Percentiles rank a stretch among this genome's conserved stretches.
These are phyloP conservation scores for Strobilomyces echinocephalus DNA, from an alignment of 768 basidiomycete genomes.

Conservation along the genomic window DNA sequence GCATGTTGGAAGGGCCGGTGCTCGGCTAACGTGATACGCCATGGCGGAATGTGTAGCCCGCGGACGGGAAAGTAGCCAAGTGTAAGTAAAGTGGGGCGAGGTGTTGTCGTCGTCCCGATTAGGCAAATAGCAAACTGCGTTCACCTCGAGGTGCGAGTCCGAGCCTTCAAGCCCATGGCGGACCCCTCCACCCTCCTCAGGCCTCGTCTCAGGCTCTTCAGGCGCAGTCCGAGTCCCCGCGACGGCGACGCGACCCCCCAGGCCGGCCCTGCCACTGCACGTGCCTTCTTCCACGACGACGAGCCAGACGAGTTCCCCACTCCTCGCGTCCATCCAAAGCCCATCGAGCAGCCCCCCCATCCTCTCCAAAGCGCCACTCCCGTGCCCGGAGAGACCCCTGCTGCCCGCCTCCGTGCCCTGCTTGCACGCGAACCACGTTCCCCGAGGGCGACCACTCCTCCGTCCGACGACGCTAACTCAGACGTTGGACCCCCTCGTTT, in stretches of 20 bases:
- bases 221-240: conserved; percentile 9
- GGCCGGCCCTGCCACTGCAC: background rate
- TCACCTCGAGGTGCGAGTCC: conserved; percentile 8
- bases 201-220: conserved; percentile 11
- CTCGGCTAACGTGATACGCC: conserved; percentile 8
- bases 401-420: conserved; percentile 60
- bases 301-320: conserved; percentile 29
- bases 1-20: background rate
- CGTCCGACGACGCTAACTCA: conserved; percentile 27
- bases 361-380: background rate
- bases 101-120: conserved; percentile 5
- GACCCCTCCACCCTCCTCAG: background rate
- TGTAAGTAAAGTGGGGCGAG: background rate
- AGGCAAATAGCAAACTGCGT: conserved; percentile 6
- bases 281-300: conserved; percentile 1
- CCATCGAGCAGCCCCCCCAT: conserved; percentile 19
- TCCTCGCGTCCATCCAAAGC: conserved; percentile 22
- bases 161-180: background rate
- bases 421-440: conserved; percentile 47
- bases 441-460: conserved; percentile 20
- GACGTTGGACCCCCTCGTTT: conserved; percentile 11
- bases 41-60: background rate
- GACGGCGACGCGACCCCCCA: background rate
- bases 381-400: conserved; percentile 41
- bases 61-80: background rate